Conservation (phyloP, 257 asterid species). For the Primulina tabacum region DNA sequence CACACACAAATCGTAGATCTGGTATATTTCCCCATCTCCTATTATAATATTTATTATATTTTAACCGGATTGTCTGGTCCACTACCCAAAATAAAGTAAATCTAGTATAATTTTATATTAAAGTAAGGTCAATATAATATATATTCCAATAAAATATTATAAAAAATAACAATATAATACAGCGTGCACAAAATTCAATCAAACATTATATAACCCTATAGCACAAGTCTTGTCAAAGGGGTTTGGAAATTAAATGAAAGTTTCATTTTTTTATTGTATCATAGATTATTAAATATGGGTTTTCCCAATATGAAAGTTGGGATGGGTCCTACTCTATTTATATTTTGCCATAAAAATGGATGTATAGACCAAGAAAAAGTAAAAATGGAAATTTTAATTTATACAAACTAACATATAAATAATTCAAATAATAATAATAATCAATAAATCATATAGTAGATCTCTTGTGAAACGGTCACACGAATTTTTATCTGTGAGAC, state of each 20-base stretch:
- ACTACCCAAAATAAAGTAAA: constrained; percentile 35
- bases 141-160: constrained; percentile 22
- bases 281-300: not conserved
- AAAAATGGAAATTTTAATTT: not conserved
- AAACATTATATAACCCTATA: not conserved
- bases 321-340: constrained; percentile 38
- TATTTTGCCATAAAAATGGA: not conserved
- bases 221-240: not conserved
- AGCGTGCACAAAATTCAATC: constrained; percentile 6
- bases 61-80: constrained; percentile 57
- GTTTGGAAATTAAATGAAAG: too few species aligned
- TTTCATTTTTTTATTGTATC: not conserved
- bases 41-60: constrained; percentile 13
- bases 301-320: constrained; percentile 26
- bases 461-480: too few species aligned
- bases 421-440: constrained; percentile 11
- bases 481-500: too few species aligned
- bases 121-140: constrained; percentile 44
- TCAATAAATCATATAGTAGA: not conserved
- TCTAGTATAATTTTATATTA: constrained; percentile 23
- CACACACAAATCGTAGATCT: too few species aligned
- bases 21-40: too few species aligned
- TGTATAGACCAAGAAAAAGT: not conserved
- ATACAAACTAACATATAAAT: not conserved
- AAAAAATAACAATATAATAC: constrained; percentile 23